phyloP scores from a whole-genome alignment of 2,329 filamentous ascomycete species.

The Colletotrichum endophyticum region DNA sequence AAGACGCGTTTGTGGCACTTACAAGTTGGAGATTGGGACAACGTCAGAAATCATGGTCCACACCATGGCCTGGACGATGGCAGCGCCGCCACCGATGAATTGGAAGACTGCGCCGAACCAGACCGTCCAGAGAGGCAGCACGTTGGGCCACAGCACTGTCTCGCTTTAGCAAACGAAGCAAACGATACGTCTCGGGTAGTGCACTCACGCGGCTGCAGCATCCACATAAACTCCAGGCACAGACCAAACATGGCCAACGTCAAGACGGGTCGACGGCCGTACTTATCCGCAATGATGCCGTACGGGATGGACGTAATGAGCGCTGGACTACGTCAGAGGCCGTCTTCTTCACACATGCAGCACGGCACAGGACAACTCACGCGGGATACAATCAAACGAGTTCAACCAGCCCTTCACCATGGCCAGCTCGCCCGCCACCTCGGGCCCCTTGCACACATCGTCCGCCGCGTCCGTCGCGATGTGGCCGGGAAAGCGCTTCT shows the following conservation, averaged over 20 bases:
- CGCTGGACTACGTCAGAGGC: conserved; percentile 26
- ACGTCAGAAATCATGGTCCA: conserved; percentile 52
- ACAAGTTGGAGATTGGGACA: conserved; percentile 35
- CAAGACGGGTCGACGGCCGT: conserved; percentile 47
- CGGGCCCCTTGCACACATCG: conserved; percentile 50
- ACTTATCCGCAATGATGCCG: conserved; percentile 51
- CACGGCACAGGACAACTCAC: conserved; percentile 29
- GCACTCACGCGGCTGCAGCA: conserved; percentile 34
- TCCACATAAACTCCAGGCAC: conserved; percentile 30
- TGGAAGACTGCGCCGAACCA: conserved; percentile 36
- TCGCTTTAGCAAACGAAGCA: conserved; percentile 23
- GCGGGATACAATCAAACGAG: conserved; percentile 51
- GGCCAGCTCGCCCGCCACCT: conserved; percentile 57
- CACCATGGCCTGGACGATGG: conserved; percentile 46
- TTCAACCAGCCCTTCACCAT: conserved; percentile 53
- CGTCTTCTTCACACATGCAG: no score
- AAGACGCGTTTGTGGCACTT: background rate
- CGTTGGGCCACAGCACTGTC: conserved; percentile 38
- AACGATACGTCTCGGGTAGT: background rate
- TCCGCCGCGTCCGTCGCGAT: conserved; percentile 38
- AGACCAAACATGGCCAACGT: conserved; percentile 38
- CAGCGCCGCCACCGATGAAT: conserved; percentile 45
- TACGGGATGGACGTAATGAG: conserved; percentile 50
- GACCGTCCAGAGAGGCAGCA: conserved; percentile 45
- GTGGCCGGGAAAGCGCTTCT: conserved; percentile 47